Conservation (phyloP, 257 asterid species). For the Solanum boliviense region DNA sequence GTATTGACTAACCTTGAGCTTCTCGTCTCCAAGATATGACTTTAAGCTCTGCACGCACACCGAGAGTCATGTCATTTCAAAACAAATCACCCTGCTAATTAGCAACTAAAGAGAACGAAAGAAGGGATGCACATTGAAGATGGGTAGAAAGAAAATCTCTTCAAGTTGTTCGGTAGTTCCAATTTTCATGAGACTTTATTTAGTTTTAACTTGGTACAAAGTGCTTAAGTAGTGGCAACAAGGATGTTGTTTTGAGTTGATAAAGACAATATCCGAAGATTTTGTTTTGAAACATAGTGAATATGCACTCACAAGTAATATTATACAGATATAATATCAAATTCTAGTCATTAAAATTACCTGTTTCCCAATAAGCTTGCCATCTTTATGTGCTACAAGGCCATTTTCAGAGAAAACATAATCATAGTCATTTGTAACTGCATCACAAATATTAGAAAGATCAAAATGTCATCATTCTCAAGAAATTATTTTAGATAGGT, state of each 20-base stretch:
- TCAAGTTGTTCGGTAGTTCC: not conserved
- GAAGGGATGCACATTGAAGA: not conserved
- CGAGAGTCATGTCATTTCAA: not conserved
- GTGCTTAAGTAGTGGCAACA: not conserved
- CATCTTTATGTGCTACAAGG: constrained; percentile 80
- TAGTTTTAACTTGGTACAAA: not conserved
- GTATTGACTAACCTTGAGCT: constrained; percentile 58
- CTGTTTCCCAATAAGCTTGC: constrained; percentile 68
- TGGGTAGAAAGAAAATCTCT: not conserved
- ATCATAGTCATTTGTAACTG: constrained; percentile 74
- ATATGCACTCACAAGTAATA: not conserved
- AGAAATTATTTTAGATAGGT: not conserved
- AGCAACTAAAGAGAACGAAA: not conserved
- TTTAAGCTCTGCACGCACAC: constrained; percentile 75
- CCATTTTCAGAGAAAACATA: constrained; percentile 90
- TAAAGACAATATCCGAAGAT: not conserved
- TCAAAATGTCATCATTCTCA: not conserved
- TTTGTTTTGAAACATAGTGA: not conserved
- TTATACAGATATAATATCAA: not conserved
- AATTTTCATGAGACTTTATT: not conserved
- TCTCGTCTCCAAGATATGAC: constrained; percentile 78
- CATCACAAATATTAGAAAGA: constrained; percentile 8
- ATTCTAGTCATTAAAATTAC: constrained; percentile 28
- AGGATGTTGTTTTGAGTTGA: not conserved
- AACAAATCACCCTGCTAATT: not conserved